phyloP scores from a whole-genome alignment of 768 basidiomycete species.

The Sarcodon sp. region DNA sequence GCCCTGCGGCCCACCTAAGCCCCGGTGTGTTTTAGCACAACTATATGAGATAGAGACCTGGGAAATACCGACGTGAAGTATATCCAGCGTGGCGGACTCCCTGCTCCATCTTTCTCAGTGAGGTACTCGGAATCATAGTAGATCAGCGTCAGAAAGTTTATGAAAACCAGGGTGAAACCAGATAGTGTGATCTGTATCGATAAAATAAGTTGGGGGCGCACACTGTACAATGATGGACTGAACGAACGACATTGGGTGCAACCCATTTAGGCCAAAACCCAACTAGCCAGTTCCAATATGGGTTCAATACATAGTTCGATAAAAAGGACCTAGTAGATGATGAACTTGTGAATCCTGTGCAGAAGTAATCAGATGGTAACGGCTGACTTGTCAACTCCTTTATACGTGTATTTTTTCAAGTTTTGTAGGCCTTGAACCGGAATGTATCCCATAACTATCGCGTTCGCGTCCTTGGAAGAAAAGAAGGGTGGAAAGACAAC shows the following conservation, averaged over 20 bases:
- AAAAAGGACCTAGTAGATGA: conserved; percentile 45
- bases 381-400: conserved; percentile 63
- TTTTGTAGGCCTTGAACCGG: conserved; percentile 57
- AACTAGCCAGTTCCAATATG: conserved; percentile 89
- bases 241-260: conserved; percentile 79
- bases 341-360: not conserved
- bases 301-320: conserved; percentile 65
- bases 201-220: not conserved
- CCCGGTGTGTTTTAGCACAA: not conserved
- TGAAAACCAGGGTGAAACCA: conserved; percentile 67
- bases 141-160: conserved; percentile 77
- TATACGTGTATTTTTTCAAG: conserved; percentile 68
- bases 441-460: conserved; percentile 44
- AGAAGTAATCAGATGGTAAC: not conserved
- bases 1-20: conserved; percentile 68
- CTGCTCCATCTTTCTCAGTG: conserved; percentile 47
- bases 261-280: conserved; percentile 75
- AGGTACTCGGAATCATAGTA: conserved; percentile 76
- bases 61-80: conserved; percentile 68
- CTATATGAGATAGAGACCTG: not conserved
- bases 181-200: conserved; percentile 72
- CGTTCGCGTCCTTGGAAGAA: not conserved
- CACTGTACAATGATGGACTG: not conserved
- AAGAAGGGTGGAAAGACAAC: not conserved
- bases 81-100: conserved; percentile 69